phyloP scores from a whole-genome alignment of 805 yeast genomes.

The Lipomyces chichibuensis region DNA sequence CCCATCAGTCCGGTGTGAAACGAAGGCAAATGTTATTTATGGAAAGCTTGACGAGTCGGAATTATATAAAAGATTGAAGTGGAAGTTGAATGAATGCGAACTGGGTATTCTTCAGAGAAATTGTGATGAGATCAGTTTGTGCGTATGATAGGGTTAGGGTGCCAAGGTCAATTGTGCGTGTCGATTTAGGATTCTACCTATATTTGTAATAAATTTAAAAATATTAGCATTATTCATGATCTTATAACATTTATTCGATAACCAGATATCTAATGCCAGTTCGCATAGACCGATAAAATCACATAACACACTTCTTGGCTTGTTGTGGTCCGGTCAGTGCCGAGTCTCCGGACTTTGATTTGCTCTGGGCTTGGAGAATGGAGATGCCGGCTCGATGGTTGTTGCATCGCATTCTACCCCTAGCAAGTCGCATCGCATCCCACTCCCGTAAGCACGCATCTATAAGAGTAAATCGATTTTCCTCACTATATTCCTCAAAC shows the following conservation, averaged over 20 bases:
- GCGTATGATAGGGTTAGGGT: background rate
- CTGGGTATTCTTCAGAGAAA: slow-evolving; percentile 4
- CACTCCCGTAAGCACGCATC: background rate
- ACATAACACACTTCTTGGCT: no score
- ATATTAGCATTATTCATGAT: background rate
- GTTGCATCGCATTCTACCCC: background rate
- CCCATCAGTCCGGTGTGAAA: background rate
- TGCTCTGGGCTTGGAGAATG: background rate
- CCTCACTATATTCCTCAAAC: background rate
- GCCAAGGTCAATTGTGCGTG: background rate
- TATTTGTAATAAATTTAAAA: background rate
- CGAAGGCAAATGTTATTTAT: background rate
- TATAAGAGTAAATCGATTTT: background rate
- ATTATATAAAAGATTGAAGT: background rate
- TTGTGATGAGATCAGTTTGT: slow-evolving; percentile 9
- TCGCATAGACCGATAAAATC: no score
- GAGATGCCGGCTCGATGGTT: background rate
- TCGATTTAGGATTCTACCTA: background rate
- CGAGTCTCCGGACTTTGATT: background rate
- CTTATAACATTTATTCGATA: background rate
- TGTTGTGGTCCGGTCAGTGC: background rate
- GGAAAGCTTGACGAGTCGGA: slow-evolving; percentile 7
- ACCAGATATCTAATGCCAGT: no score
- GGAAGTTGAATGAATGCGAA: background rate
- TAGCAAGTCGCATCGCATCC: background rate